Percentiles rank a stretch among this genome's conserved stretches.
Conservation (phyloP, 768 basidiomycete species). For the Termitomyces sp. region DNA sequence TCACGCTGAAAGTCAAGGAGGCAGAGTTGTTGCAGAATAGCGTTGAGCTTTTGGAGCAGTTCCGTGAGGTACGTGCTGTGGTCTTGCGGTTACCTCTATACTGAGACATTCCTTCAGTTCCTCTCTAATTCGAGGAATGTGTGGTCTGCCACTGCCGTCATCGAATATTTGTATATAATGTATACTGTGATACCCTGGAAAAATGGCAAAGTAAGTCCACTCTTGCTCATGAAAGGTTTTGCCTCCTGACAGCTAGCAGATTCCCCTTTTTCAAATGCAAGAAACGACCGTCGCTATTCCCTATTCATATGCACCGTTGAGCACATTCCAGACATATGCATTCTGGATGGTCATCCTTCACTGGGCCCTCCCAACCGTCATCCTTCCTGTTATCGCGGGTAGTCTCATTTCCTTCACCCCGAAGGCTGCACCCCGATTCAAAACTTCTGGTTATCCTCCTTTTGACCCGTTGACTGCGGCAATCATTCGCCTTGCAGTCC, state of each 20-base stretch:
- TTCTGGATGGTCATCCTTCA: slow-evolving; percentile 54
- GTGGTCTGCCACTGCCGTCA: slow-evolving; percentile 45
- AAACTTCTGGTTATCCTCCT: slow-evolving; percentile 16
- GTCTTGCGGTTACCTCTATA: neutral
- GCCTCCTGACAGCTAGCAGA: slow-evolving; percentile 11
- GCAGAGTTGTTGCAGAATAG: slow-evolving; percentile 31
- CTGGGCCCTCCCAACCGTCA: slow-evolving; percentile 57
- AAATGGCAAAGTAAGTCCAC: slow-evolving; percentile 29
- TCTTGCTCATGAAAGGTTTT: neutral
- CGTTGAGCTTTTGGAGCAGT: slow-evolving; percentile 27
- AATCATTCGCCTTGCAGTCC: slow-evolving; percentile 57
- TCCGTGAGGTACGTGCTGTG: slow-evolving; percentile 29
- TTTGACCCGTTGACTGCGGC: slow-evolving; percentile 63
- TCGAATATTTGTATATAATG: slow-evolving; percentile 52
- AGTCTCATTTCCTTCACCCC: slow-evolving; percentile 61
- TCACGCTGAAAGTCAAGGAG: slow-evolving; percentile 26
- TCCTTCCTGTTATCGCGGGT: slow-evolving; percentile 54
- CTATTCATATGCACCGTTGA: slow-evolving; percentile 45
- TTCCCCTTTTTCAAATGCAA: slow-evolving; percentile 20
- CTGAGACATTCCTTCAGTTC: slow-evolving; percentile 30
- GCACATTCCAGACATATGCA: slow-evolving; percentile 36
- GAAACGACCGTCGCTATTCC: slow-evolving; percentile 17
- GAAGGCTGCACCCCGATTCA: slow-evolving; percentile 10
- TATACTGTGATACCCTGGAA: slow-evolving; percentile 51
- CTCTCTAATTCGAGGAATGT: slow-evolving; percentile 65